Percentiles rank a stretch among this genome's conserved stretches.
Evolutionary conservation across 768 basidiomycete genomes (phyloP).

Genomic region (Sarcomyxa edulis): DNA sequence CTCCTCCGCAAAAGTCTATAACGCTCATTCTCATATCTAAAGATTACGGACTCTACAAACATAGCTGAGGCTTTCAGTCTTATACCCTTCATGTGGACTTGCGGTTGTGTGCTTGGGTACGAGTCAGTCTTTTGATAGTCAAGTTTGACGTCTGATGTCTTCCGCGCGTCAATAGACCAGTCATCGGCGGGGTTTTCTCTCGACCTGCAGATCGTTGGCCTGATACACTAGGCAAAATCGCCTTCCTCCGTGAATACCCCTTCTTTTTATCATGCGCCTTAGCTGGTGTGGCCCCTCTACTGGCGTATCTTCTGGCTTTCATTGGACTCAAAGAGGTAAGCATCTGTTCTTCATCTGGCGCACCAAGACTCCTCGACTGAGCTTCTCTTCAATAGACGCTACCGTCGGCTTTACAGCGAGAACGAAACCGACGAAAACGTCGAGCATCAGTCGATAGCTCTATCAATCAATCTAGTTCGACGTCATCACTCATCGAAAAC

Average conservation of each 20-base stretch:
- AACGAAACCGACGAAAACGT: too few species aligned
- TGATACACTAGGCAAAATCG: slow-evolving; percentile 16
- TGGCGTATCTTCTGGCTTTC: slow-evolving; percentile 12
- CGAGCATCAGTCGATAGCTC: too few species aligned
- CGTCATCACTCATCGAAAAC: too few species aligned
- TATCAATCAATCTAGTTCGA: too few species aligned
- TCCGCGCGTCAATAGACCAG: slow-evolving; percentile 12
- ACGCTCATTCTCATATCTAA: neutral
- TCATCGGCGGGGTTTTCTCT: slow-evolving; percentile 26
- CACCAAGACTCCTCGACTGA: too few species aligned
- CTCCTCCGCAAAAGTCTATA: neutral
- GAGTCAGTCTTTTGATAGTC: slow-evolving; percentile 1
- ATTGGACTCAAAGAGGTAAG: slow-evolving; percentile 22
- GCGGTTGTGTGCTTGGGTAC: slow-evolving; percentile 21
- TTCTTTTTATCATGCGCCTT: slow-evolving; percentile 29
- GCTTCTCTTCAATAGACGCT: too few species aligned
- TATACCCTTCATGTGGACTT: slow-evolving; percentile 22
- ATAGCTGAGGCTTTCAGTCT: slow-evolving; percentile 21
- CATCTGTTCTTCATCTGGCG: neutral
- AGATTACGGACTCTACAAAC: slow-evolving; percentile 23
- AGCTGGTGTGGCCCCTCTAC: too few species aligned
- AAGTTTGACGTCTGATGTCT: neutral
- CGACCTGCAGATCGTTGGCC: slow-evolving; percentile 27
- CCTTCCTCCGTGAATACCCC: slow-evolving; percentile 25
- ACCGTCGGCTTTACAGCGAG: too few species aligned